Percentiles rank a stretch among this genome's conserved stretches.
Evolutionary conservation across 2,329 filamentous ascomycete species (phyloP).

Genomic region (Ophiosphaerella korrae): DNA sequence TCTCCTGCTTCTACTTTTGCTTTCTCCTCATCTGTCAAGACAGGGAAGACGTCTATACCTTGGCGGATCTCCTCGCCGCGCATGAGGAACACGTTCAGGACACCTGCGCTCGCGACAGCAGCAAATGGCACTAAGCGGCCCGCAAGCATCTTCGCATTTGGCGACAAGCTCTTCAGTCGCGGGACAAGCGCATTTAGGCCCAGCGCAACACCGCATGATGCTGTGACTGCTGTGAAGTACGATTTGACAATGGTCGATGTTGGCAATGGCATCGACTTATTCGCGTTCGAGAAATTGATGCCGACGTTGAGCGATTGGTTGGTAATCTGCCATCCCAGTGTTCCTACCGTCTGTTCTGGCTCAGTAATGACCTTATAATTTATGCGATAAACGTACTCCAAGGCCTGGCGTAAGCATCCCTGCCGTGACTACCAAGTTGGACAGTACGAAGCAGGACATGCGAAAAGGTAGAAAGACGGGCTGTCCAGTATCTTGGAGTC

Average conservation of each 20-base stretch:
- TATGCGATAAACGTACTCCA: conserved; percentile 55
- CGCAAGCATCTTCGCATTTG: conserved; percentile 76
- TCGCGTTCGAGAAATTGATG: conserved; percentile 96
- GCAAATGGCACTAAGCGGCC: conserved; percentile 93
- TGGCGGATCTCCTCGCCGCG: conserved; percentile 91
- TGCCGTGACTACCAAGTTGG: conserved; percentile 91
- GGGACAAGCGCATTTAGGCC: conserved; percentile 91
- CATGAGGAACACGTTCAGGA: conserved; percentile 97
- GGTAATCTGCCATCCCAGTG: conserved; percentile 89
- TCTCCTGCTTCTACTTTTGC: conserved; percentile 68
- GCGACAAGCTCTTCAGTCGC: conserved; percentile 75
- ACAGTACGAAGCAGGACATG: conserved; percentile 94
- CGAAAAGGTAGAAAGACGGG: conserved; percentile 93
- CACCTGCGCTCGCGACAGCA: conserved; percentile 88
- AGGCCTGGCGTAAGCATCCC: conserved; percentile 96
- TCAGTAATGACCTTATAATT: conserved; percentile 21
- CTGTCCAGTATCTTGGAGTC: conserved; percentile 77
- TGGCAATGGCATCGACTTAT: conserved; percentile 91
- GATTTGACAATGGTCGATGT: conserved; percentile 82
- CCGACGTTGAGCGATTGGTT: conserved; percentile 99
- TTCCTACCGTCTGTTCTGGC: conserved; percentile 72
- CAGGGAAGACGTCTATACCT: conserved; percentile 91
- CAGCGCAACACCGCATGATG: conserved; percentile 90
- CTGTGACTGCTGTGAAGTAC: conserved; percentile 88
- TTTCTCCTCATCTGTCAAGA: conserved; percentile 73